Conservation (phyloP, 345 rosid genomes). For the Lepidium aucheri region DNA sequence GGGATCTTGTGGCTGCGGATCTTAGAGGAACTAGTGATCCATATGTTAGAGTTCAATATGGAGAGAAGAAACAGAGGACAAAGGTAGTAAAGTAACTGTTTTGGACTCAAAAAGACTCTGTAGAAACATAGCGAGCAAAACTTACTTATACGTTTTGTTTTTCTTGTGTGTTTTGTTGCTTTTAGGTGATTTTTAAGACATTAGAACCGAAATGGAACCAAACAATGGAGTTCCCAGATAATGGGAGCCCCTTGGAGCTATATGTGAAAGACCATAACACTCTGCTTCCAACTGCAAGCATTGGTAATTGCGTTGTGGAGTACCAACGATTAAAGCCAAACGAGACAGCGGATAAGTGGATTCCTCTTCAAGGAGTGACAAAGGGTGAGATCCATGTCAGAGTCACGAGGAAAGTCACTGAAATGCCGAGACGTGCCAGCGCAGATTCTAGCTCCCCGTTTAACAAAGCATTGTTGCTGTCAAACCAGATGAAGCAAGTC, state of each 20-base stretch:
- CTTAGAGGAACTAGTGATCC: constrained; percentile 98
- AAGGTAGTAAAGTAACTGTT: constrained; percentile 45
- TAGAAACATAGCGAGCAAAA: background rate
- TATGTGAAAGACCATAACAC: constrained; percentile 88
- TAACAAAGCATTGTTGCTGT: constrained; percentile 38
- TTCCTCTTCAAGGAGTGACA: constrained; percentile 93
- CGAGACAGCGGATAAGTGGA: constrained; percentile 82
- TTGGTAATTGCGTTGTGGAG: constrained; percentile 80
- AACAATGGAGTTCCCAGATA: constrained; percentile 82
- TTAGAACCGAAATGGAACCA: constrained; percentile 83
- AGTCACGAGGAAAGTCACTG: constrained; percentile 69
- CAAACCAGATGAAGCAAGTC: constrained; percentile 54
- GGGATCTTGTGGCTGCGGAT: constrained; percentile 89
- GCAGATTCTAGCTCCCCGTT: constrained; percentile 48
- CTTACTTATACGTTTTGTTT: background rate
- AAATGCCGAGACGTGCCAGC: constrained; percentile 39
- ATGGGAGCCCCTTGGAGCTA: constrained; percentile 66
- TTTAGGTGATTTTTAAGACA: constrained; percentile 72
- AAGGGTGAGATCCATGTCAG: constrained; percentile 76
- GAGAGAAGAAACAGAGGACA: constrained; percentile 68
- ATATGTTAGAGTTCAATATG: constrained; percentile 87
- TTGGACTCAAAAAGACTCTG: background rate
- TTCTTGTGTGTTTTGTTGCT: background rate
- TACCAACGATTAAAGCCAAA: constrained; percentile 81
- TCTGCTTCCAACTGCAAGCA: constrained; percentile 69